Percentiles rank a stretch among this genome's conserved stretches.
These are phyloP conservation scores for Globisporangium paddicum DNA, from an alignment of 352 stramenopile genomes.

Conservation along the genomic window DNA sequence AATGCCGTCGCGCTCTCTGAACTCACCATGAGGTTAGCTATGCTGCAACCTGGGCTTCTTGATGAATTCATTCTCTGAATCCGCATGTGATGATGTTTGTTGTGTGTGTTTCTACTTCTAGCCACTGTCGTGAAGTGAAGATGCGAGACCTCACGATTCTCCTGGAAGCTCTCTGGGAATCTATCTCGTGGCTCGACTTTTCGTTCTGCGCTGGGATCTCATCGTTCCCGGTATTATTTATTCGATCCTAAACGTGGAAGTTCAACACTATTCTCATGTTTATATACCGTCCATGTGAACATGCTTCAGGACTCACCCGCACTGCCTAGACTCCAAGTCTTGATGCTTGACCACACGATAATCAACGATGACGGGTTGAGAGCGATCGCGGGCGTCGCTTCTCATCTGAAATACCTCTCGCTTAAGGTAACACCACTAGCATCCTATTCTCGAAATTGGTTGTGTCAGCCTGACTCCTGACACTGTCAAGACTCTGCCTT, in stretches of 20 bases:
- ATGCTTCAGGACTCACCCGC: conserved; percentile 8
- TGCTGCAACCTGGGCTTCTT: background rate
- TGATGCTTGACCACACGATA: conserved; percentile 58
- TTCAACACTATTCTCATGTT: background rate
- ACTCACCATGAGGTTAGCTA: conserved; percentile 41
- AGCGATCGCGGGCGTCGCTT: conserved; percentile 25
- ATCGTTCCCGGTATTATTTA: conserved; percentile 31
- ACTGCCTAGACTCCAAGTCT: conserved; percentile 40
- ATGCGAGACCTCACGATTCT: conserved; percentile 31
- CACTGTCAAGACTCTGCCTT: background rate
- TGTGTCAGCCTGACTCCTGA: too few relatives aligned
- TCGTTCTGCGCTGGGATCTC: conserved; percentile 42
- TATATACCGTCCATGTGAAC: background rate
- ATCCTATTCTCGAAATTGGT: too few relatives aligned
- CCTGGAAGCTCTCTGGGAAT: conserved; percentile 21
- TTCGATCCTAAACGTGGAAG: background rate
- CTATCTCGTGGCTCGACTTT: conserved; percentile 45
- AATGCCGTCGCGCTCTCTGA: conserved; percentile 31
- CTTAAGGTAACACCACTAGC: conserved; percentile 33
- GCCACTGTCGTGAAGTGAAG: conserved; percentile 25
- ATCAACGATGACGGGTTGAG: conserved; percentile 41
- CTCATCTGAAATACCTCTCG: conserved; percentile 54
- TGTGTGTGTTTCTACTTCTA: conserved; percentile 3
- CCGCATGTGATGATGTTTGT: background rate
- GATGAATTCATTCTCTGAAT: background rate